Evolutionary conservation across 352 stramenopile species (phyloP).

Genomic region (Phytopythium sindhum): DNA sequence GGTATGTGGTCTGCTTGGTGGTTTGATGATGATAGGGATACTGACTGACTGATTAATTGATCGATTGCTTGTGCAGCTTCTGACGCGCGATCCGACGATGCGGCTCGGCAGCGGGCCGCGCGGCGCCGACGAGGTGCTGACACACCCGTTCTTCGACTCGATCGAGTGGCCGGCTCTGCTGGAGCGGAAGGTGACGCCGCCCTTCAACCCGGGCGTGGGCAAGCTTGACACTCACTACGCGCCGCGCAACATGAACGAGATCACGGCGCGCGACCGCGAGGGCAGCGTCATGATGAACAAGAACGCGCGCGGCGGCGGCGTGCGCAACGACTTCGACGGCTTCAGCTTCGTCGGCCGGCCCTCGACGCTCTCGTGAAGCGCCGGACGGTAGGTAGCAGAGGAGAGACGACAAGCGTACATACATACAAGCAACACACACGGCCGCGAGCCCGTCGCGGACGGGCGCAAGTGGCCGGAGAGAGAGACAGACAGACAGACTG

Average conservation of each 20-base stretch:
- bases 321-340: conserved; percentile 85
- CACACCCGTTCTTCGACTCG: conserved; percentile 89
- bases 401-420: background rate
- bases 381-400: background rate
- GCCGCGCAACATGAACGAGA: conserved; percentile 85
- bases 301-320: conserved; percentile 18
- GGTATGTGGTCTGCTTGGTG: conserved; percentile 42
- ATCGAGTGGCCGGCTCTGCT: conserved; percentile 90
- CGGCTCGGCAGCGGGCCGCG: conserved; percentile 92
- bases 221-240: conserved; percentile 87
- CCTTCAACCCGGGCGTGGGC: conserved; percentile 87
- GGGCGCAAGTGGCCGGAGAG: background rate
- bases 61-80: conserved; percentile 54
- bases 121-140: conserved; percentile 89
- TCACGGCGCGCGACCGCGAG: conserved; percentile 80
- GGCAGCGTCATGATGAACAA: conserved; percentile 70
- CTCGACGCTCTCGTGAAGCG: conserved; percentile 56
- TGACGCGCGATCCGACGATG: conserved; percentile 95
- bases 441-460: background rate
- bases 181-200: conserved; percentile 74
- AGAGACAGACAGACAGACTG: too few species aligned
- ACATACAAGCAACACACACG: background rate
- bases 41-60: conserved; percentile 15
- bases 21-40: background rate
- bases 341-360: conserved; percentile 90